A percentile compares a stretch with the other conserved stretches of the same genome.
These are phyloP conservation scores for Trichosanthes truncata DNA, from an alignment of 306 rosid genomes.

Conservation along the genomic window DNA sequence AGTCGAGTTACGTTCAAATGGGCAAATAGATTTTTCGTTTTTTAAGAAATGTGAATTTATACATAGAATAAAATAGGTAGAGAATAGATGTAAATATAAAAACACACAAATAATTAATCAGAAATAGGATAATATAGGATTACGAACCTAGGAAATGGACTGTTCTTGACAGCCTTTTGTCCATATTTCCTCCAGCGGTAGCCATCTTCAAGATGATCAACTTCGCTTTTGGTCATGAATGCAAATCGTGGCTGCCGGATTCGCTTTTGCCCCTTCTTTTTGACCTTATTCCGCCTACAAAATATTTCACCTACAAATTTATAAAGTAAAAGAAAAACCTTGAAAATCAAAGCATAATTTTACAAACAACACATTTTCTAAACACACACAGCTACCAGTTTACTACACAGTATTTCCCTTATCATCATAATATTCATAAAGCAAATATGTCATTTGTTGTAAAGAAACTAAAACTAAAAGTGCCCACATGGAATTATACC, in stretches of 20 bases:
- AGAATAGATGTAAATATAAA: no score
- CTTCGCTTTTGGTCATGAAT: slow-evolving; percentile 91
- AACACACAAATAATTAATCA: background rate
- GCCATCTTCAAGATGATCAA: slow-evolving; percentile 96
- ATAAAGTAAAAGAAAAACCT: slow-evolving; percentile 20
- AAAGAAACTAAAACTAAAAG: background rate
- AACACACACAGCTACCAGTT: no score
- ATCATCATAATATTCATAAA: background rate
- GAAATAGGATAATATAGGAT: background rate
- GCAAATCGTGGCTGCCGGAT: slow-evolving; percentile 86
- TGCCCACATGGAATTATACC: background rate
- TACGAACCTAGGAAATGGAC: slow-evolving; percentile 83
- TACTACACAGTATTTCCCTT: background rate
- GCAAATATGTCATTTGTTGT: background rate
- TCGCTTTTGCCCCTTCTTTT: slow-evolving; percentile 82
- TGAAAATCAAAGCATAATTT: slow-evolving; percentile 15
- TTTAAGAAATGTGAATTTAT: background rate
- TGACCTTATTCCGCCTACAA: slow-evolving; percentile 55
- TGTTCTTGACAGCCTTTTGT: slow-evolving; percentile 93
- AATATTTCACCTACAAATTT: slow-evolving; percentile 25
- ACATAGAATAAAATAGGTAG: no score
- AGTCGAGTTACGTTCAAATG: no score
- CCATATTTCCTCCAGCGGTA: slow-evolving; percentile 98
- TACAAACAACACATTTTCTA: no score
- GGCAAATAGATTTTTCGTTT: no score